Base-by-base conservation (phyloP, 1,139 yeast species). In the Saccharomycopsis hybrid region DNA sequence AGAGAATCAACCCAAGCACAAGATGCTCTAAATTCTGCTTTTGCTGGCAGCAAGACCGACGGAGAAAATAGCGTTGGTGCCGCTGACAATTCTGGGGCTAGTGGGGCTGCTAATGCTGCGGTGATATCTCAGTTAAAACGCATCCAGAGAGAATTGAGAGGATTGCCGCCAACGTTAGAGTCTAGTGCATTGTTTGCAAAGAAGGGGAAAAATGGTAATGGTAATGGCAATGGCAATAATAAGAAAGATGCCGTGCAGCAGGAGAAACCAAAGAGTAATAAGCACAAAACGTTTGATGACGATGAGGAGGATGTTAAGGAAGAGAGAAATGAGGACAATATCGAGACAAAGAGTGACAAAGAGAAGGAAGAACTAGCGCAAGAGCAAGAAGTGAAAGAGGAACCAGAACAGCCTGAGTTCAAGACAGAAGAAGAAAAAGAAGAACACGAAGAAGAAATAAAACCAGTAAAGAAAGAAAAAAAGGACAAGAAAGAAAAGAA, bases 121-220 rank as follows among this genome's bases (percentile, higher is more conserved):
- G 62, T 66, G n/a, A 60, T 77, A 53, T 73, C 81, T 56, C 90
- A 83, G 66, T 70, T 83, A 58, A 73, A 71, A 59, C 72, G 90
- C 59, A 72, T 82, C 38, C 87, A 81, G 60, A 73, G 89, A 67
- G 85, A 80, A 57, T 72, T 83, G 55, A 70, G 86, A 59, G 90
- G 90, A 0, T 72, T 83, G 52, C 88, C 89, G 3, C 88, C 88
- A 32, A 53, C 51, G 27, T 49, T 60, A 50, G 63, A 61, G 32
- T 37, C 55, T 4, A 31, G 54, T 37, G 50, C 54, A 2, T 47
- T 54, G 2, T 36, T 53, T 45, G 50, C 24, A 52, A 50, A 42
- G 44, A 35, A 46, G 29, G 31, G 30, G 44, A 39, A 56, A 38
- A 42, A 51, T 45, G 25, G 43, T 24, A 49, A 44, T 4, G 44